Conservation (phyloP, 345 rosid species). For the rapeseed (Brassica napus) region DNA sequence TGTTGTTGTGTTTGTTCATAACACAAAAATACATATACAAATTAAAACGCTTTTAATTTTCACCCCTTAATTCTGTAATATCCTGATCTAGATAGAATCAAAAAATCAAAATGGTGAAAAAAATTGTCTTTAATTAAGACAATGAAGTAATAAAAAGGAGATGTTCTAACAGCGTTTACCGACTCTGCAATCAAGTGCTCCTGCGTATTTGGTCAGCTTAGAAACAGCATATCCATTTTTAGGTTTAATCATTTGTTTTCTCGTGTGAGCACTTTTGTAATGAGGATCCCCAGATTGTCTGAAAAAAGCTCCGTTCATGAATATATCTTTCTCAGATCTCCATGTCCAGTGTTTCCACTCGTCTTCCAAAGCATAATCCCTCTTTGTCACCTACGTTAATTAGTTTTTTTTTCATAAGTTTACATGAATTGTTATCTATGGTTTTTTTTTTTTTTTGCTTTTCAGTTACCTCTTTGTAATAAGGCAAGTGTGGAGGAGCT, state of each 20-base stretch:
- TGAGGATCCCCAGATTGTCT: conserved; percentile 51
- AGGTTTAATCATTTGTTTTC: conserved; percentile 42
- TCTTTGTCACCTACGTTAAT: conserved; percentile 55
- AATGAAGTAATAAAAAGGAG: not conserved
- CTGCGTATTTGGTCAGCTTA: conserved; percentile 44
- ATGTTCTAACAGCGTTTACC: conserved; percentile 36
- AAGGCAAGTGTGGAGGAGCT: conserved; percentile 49
- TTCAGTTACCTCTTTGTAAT: conserved; percentile 51
- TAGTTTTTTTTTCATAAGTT: not conserved
- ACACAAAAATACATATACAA: conserved; percentile 17
- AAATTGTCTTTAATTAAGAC: not conserved
- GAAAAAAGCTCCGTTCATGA: conserved; percentile 66
- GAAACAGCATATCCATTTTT: conserved; percentile 38
- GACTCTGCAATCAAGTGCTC: conserved; percentile 44
- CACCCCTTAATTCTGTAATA: not conserved
- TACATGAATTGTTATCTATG: not conserved
- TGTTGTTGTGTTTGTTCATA: not conserved
- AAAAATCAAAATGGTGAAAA: conserved; percentile 20
- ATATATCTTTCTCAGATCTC: conserved; percentile 64
- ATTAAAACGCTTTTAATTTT: not conserved
- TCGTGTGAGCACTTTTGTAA: conserved; percentile 5
- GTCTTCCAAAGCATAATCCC: conserved; percentile 46
- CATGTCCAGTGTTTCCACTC: conserved; percentile 72
- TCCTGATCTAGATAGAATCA: conserved; percentile 32
- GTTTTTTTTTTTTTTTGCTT: not conserved